A percentile compares a stretch with the other conserved stretches of the same genome.
phyloP scores from a whole-genome alignment of 768 basidiomycete genomes.

The Suillus americanus region DNA sequence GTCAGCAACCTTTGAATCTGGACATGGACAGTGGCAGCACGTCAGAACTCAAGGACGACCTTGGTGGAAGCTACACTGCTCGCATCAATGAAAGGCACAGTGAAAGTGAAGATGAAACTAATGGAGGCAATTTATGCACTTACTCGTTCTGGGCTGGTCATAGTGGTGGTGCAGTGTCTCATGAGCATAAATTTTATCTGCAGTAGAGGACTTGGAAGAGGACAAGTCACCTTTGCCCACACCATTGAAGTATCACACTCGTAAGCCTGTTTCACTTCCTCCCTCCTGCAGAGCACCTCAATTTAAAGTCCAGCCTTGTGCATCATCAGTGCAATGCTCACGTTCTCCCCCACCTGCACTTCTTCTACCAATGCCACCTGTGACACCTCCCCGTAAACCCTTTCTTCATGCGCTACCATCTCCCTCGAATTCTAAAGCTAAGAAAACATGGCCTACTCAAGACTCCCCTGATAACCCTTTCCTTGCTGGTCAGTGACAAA shows the following conservation, averaged over 20 bases:
- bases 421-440: conserved; percentile 35
- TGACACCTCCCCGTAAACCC: conserved; percentile 23
- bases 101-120: conserved; percentile 14
- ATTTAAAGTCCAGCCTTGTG: too few species aligned
- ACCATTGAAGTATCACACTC: too few species aligned
- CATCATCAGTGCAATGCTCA: too few species aligned
- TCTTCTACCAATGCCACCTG: conserved; percentile 11
- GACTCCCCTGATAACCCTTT: conserved; percentile 78
- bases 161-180: conserved; percentile 21
- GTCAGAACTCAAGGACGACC: conserved; percentile 31
- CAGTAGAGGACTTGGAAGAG: background rate
- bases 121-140: conserved; percentile 20
- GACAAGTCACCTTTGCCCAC: too few species aligned
- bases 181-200: conserved; percentile 15
- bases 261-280: too few species aligned
- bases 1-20: conserved; percentile 40
- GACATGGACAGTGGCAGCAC: conserved; percentile 39
- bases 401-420: conserved; percentile 23
- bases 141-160: conserved; percentile 27
- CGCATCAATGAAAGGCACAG: conserved; percentile 12
- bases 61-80: conserved; percentile 11
- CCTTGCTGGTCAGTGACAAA: conserved; percentile 43
- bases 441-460: conserved; percentile 38
- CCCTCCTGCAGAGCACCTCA: too few species aligned
- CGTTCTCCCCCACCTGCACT: background rate